Base-by-base conservation (phyloP, 495 filamentous ascomycete species). In the Apiosordaria backusii region DNA sequence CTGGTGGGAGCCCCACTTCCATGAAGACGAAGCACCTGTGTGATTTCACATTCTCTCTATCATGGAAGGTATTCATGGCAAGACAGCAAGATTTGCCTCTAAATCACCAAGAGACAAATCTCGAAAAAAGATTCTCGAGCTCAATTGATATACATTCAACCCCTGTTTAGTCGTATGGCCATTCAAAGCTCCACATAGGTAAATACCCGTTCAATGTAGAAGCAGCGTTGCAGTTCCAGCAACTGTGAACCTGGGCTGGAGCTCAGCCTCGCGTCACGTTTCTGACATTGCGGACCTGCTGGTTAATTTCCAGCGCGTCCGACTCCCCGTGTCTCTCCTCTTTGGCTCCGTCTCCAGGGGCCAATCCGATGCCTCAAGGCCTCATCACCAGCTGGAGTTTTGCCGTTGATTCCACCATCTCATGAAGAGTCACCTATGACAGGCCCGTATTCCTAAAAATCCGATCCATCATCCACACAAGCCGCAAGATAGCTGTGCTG, bases 241-340 rank as follows among this genome's bases (percentile, higher is more conserved):
- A 35, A 45, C 9, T 45, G 13, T 45, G 35, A 45, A 15, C 35
- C 35, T 45, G n/a, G n/a, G n/a, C n/a, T n/a, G n/a, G n/a, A 45
- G 35, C 35, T 45, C 35, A 45, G 35, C 35, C 35, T 45, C 35
- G 35, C 16, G 53, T 55, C n/a, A 55, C 19, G 53, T 55, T 55
- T 3, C 50, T 13, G 50, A 53, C 62, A 65, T 54, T 59, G 63
- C 52, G 62, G 21, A 52, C 26, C 27, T 22, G 21, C 13, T 50
- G 13, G 19, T 52, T 19, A 54, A 52, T 65, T 53, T 65, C 63
- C 63, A 65, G 40, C 35, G 22, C 45, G 57, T 24, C 57, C 58
- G 58, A 19, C 50, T 60, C 64, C 57, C 64, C 57, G 40, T 24
- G 4, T 15, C 58, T 22, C 29, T 29, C 23, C 23, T 40, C 45